Conservation (phyloP, 1,284 basidiomycete genomes). For the Microstroma glucosiphilum region DNA sequence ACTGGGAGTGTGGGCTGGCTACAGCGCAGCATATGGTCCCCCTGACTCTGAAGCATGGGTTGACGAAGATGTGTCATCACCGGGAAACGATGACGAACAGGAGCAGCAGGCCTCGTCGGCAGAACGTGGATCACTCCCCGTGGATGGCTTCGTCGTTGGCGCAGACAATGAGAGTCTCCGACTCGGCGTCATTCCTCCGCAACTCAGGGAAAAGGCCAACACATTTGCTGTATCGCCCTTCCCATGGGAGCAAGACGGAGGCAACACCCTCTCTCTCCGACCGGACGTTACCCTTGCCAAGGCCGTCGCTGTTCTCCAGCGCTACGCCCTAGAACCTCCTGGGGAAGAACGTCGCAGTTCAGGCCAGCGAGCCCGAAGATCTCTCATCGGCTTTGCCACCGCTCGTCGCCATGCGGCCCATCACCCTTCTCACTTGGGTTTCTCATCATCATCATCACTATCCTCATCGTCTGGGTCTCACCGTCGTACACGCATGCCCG, state of each 20-base stretch:
- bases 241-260: constrained; percentile 8
- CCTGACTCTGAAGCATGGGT: background rate
- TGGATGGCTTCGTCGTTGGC: constrained; percentile 42
- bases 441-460: constrained; percentile 2
- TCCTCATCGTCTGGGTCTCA: background rate
- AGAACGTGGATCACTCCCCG: constrained; percentile 27
- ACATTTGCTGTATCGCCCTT: constrained; percentile 23
- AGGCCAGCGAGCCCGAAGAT: constrained; percentile 13
- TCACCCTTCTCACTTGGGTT: background rate
- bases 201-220: constrained; percentile 25
- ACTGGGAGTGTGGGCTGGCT: constrained; percentile 37
- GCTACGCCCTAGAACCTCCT: constrained; percentile 21
- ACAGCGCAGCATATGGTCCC: constrained; percentile 16
- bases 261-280: constrained; percentile 21
- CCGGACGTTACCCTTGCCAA: constrained; percentile 41
- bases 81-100: constrained; percentile 12
- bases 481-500: background rate
- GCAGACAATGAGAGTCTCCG: constrained; percentile 28
- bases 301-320: constrained; percentile 29
- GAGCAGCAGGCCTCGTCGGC: background rate
- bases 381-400: background rate
- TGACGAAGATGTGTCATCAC: background rate
- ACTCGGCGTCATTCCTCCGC: constrained; percentile 35
- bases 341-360: background rate
- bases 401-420: background rate